These are phyloP conservation scores for Sesbania bispinosa DNA, from an alignment of 306 rosid species.

Conservation along the genomic window DNA sequence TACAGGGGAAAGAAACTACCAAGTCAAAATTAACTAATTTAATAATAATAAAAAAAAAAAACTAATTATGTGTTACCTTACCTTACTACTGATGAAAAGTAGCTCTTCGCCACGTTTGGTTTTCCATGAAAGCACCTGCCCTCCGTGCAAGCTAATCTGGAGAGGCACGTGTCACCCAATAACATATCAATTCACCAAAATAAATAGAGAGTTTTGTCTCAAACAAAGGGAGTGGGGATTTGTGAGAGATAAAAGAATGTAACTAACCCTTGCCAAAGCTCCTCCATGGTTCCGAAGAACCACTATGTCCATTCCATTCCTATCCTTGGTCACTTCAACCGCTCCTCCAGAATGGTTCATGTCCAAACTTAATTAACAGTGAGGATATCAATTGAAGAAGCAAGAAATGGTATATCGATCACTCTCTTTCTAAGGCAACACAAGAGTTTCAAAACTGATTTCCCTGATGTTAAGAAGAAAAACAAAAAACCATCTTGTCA, in stretches of 20 bases:
- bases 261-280: conserved; percentile 54
- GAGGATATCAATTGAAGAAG: conserved; percentile 26
- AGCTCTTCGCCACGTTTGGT: conserved; percentile 62
- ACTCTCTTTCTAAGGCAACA: not conserved
- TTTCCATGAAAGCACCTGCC: too few species aligned
- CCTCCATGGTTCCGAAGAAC: conserved; percentile 53
- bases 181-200: too few species aligned
- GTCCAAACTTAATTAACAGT: conserved; percentile 23
- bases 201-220: too few species aligned
- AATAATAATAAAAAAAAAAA: not conserved
- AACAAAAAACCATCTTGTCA: conserved; percentile 19
- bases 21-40: not conserved
- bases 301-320: conserved; percentile 48
- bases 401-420: conserved; percentile 11
- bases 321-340: conserved; percentile 50
- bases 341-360: conserved; percentile 45
- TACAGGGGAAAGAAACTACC: not conserved
- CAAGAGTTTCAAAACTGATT: conserved; percentile 12
- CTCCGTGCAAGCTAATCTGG: conserved; percentile 82
- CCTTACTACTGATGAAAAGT: conserved; percentile 66
- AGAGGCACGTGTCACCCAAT: not conserved
- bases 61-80: too few species aligned
- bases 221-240: not conserved
- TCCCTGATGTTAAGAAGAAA: not conserved
- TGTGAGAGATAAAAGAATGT: not conserved